Evolutionary conservation across 2,329 filamentous ascomycete species (phyloP).

Genomic region (Trichoderma asperellum): DNA sequence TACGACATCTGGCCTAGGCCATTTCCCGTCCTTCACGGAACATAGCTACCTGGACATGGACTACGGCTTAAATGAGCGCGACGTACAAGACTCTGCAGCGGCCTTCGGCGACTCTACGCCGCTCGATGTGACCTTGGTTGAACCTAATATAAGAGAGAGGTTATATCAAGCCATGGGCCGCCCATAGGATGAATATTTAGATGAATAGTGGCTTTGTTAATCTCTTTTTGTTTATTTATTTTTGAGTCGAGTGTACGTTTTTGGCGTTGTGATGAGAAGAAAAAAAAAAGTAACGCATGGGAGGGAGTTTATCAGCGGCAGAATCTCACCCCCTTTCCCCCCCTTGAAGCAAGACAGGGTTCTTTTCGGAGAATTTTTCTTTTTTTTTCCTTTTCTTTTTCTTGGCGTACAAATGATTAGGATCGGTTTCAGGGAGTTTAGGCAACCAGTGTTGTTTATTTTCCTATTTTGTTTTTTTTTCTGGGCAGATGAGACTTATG

Average conservation of each 20-base stretch:
- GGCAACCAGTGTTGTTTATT: neutral
- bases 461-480: neutral
- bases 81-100: slow-evolving; percentile 31
- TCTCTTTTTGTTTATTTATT: neutral
- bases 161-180: slow-evolving; percentile 35
- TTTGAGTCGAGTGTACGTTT: neutral
- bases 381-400: neutral
- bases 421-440: slow-evolving; percentile 5
- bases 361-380: neutral
- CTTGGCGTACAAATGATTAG: neutral
- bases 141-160: slow-evolving; percentile 34
- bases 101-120: slow-evolving; percentile 33
- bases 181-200: slow-evolving; percentile 15
- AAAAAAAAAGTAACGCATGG: neutral
- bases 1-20: slow-evolving; percentile 28
- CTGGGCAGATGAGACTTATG: slow-evolving; percentile 1
- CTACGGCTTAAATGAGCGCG: slow-evolving; percentile 33
- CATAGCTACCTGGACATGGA: slow-evolving; percentile 37
- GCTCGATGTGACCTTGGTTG: slow-evolving; percentile 33
- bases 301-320: neutral
- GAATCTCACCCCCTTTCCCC: neutral
- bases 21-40: slow-evolving; percentile 33
- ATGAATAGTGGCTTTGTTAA: neutral
- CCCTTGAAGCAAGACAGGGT: neutral
- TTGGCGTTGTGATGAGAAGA: neutral